Evolutionary conservation across 164 flowering plant species (phyloP).

Genomic region (Magnolia sinica): DNA sequence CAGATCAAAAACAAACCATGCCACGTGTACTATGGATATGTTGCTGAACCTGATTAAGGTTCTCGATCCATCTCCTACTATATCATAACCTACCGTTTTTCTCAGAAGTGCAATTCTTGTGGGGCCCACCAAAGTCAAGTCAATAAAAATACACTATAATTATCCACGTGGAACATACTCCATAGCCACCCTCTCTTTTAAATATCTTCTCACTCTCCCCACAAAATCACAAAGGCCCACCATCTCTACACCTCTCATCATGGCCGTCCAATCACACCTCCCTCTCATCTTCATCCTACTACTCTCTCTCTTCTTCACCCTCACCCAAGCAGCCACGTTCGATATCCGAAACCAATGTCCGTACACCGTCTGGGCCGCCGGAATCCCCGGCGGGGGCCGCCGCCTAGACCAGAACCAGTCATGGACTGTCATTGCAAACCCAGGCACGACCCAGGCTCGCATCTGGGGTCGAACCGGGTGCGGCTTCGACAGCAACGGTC

Average conservation of each 20-base stretch:
- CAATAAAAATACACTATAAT: background rate
- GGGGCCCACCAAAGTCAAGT: background rate
- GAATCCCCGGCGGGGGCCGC: background rate
- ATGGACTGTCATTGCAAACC: slow-evolving; percentile 16
- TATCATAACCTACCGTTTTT: too few relatives aligned
- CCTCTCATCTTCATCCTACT: background rate
- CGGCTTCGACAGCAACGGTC: slow-evolving; percentile 25
- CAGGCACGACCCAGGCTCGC: slow-evolving; percentile 28
- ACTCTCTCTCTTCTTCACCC: background rate
- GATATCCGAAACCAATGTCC: slow-evolving; percentile 8
- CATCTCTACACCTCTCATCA: background rate
- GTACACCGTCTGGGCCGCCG: slow-evolving; percentile 10
- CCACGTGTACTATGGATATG: too few relatives aligned
- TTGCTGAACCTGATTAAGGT: too few relatives aligned
- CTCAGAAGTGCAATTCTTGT: too few relatives aligned
- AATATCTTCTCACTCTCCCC: background rate
- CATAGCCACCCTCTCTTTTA: background rate
- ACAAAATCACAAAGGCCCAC: background rate
- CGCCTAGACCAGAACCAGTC: slow-evolving; percentile 5
- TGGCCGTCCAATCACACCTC: background rate
- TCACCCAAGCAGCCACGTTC: background rate
- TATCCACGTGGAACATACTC: background rate
- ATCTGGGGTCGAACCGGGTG: slow-evolving; percentile 37
- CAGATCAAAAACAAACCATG: too few relatives aligned
- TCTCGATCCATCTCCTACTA: too few relatives aligned